A percentile compares a stretch with the other conserved stretches of the same genome.
Evolutionary conservation across 2,329 filamentous ascomycete genomes (phyloP).

Genomic region (Cercospora zeae-maydis): DNA sequence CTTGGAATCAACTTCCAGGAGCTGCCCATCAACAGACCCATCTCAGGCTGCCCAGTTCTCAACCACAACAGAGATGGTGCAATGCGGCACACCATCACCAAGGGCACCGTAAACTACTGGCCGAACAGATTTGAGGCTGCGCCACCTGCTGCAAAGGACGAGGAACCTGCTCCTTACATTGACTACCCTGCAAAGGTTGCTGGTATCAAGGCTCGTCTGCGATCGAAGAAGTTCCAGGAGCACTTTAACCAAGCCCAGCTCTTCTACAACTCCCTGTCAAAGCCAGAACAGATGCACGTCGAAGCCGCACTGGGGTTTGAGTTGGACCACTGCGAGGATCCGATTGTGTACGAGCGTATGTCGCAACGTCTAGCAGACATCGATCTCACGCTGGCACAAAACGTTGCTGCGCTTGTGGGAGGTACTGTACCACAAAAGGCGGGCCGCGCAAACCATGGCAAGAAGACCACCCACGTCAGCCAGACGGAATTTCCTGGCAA

Average conservation of each 20-base stretch:
- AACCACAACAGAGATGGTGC: conserved; percentile 41
- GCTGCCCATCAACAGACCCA: conserved; percentile 67
- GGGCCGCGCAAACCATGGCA: conserved; percentile 59
- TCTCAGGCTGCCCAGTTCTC: conserved; percentile 30
- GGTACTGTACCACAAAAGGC: conserved; percentile 56
- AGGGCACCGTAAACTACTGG: conserved; percentile 74
- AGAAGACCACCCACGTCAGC: conserved; percentile 63
- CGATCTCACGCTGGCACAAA: conserved; percentile 64
- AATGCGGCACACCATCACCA: conserved; percentile 68
- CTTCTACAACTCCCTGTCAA: conserved; percentile 74
- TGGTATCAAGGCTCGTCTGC: conserved; percentile 67
- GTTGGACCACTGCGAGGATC: conserved; percentile 78
- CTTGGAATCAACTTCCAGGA: conserved; percentile 74
- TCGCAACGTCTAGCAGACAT: conserved; percentile 67
- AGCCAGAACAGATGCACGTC: conserved; percentile 63
- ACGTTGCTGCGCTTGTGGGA: conserved; percentile 67
- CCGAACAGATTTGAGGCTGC: conserved; percentile 65
- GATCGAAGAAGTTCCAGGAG: conserved; percentile 71
- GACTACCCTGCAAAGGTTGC: conserved; percentile 63
- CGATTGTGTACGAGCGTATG: conserved; percentile 69
- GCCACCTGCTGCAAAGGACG: conserved; percentile 56
- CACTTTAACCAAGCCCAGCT: conserved; percentile 75
- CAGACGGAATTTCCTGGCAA: conserved; percentile 65
- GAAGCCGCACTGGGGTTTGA: conserved; percentile 63
- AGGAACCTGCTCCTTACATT: conserved; percentile 62